Conservation (phyloP, 192 early-diverging fungal genomes). For the Coemansia reversa region DNA sequence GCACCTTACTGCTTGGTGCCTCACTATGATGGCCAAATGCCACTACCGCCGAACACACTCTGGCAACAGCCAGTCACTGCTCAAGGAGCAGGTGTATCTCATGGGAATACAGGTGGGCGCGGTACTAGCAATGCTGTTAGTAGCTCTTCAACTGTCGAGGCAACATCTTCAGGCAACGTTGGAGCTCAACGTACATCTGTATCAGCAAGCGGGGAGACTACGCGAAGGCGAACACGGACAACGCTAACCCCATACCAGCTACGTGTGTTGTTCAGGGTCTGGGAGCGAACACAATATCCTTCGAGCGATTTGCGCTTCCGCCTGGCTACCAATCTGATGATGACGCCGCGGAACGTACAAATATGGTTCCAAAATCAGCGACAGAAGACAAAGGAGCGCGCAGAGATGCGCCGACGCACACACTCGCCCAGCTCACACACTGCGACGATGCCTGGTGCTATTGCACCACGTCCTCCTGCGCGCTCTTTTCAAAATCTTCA, state of each 20-base stretch:
- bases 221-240: conserved; percentile 55
- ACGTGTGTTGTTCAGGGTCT: conserved; percentile 59
- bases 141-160: conserved; percentile 2
- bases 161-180: conserved; percentile 7
- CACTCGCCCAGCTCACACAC: conserved; percentile 44
- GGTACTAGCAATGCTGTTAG: neutral
- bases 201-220: conserved; percentile 16
- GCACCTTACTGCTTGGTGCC: conserved; percentile 49
- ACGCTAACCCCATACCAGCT: conserved; percentile 63
- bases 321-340: conserved; percentile 68
- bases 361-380: conserved; percentile 94
- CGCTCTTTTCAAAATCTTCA: conserved; percentile 10
- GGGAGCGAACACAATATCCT: conserved; percentile 69
- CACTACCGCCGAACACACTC: conserved; percentile 24
- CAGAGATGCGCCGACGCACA: conserved; percentile 51
- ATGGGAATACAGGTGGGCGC: conserved; percentile 12
- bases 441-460: conserved; percentile 2
- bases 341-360: conserved; percentile 84
- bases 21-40: conserved; percentile 41
- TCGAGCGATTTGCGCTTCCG: conserved; percentile 69
- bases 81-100: neutral
- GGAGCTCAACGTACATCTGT: conserved; percentile 16
- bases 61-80: conserved; percentile 16
- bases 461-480: conserved; percentile 11
- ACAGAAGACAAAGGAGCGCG: conserved; percentile 65